Evolutionary conservation across 2,329 filamentous ascomycete genomes (phyloP).

Genomic region (Celoporthe dispersa): DNA sequence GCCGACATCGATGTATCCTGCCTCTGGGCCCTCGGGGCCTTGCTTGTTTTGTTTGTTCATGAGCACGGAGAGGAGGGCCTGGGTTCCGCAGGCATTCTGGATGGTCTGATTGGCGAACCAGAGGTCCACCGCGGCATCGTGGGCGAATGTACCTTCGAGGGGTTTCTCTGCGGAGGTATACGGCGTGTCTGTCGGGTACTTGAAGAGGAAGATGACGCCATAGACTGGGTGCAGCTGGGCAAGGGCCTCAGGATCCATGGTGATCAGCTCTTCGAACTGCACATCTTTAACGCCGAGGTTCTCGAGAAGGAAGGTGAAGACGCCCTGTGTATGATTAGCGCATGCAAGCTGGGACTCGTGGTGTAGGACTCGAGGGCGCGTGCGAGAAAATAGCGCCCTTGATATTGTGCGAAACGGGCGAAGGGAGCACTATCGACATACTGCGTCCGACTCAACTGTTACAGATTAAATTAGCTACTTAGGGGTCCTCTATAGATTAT

Average conservation of each 20-base stretch:
- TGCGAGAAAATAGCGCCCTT: not conserved
- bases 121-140: slow-evolving; percentile 71
- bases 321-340: slow-evolving; percentile 61
- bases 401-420: slow-evolving; percentile 31
- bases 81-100: slow-evolving; percentile 97
- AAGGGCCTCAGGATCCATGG: slow-evolving; percentile 78
- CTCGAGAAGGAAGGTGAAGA: slow-evolving; percentile 96
- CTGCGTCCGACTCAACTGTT: slow-evolving; percentile 88
- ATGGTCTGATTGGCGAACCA: slow-evolving; percentile 98
- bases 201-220: slow-evolving; percentile 99
- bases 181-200: slow-evolving; percentile 77
- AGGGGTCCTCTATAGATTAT: not conserved
- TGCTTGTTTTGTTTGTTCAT: slow-evolving; percentile 73
- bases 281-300: slow-evolving; percentile 88
- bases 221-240: slow-evolving; percentile 77
- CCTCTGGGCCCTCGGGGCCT: slow-evolving; percentile 34
- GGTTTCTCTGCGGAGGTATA: slow-evolving; percentile 66
- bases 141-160: slow-evolving; percentile 81
- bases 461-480: slow-evolving; percentile 2
- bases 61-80: slow-evolving; percentile 88
- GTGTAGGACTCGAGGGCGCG: slow-evolving; percentile 4
- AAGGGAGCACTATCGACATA: slow-evolving; percentile 51
- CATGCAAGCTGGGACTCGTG: slow-evolving; percentile 37
- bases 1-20: slow-evolving; percentile 70
- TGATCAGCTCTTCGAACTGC: slow-evolving; percentile 95